Percentiles rank a stretch among this genome's conserved stretches.
phyloP scores from a whole-genome alignment of 2,329 filamentous ascomycete genomes.

The Fusarium annulatum region DNA sequence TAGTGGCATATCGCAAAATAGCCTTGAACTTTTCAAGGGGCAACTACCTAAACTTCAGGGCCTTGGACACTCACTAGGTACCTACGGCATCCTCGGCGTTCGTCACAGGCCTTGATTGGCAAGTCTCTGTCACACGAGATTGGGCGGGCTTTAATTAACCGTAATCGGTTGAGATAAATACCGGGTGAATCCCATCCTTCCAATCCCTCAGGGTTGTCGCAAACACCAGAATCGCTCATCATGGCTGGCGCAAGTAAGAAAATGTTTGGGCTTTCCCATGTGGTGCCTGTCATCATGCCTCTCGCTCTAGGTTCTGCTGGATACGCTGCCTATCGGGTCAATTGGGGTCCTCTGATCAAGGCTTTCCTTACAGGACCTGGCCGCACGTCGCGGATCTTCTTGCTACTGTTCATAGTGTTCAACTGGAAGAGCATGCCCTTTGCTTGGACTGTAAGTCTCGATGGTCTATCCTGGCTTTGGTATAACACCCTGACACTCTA shows the following conservation, averaged over 20 bases:
- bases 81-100: constrained; percentile 9
- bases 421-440: constrained; percentile 82
- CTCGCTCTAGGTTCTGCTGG: constrained; percentile 55
- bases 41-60: not conserved
- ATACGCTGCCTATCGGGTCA: constrained; percentile 59
- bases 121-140: not conserved
- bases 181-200: not conserved
- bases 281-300: constrained; percentile 56
- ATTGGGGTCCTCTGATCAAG: constrained; percentile 54
- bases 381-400: constrained; percentile 62
- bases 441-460: constrained; percentile 76
- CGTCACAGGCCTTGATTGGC: not conserved
- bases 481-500: not conserved
- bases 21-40: constrained; percentile 4
- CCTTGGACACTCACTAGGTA: not conserved
- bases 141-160: not conserved
- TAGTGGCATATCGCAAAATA: constrained; percentile 17
- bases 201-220: not conserved
- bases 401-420: constrained; percentile 66
- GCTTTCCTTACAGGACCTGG: constrained; percentile 66
- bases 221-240: constrained; percentile 16
- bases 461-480: not conserved
- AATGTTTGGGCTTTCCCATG: constrained; percentile 48
- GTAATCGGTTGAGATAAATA: constrained; percentile 3
- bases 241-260: constrained; percentile 52